Evolutionary conservation across 768 basidiomycete species (phyloP), one percentile per base, ranked within the genome.

Genomic region (Amanita inopinata): DNA sequence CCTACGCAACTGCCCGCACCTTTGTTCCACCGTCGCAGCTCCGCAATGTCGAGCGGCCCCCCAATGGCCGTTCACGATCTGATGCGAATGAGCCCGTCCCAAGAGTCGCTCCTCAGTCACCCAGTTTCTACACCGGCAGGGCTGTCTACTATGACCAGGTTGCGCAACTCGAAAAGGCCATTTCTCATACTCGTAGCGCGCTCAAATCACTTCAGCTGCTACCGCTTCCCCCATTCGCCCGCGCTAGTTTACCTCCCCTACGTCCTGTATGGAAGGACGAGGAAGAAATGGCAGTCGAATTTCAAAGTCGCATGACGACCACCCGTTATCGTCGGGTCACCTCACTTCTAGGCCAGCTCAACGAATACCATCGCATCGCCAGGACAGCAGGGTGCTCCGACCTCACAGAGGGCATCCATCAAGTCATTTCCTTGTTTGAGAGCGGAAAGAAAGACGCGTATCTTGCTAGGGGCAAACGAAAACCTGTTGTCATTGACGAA

Each of bases 61-160:
- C 28, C 35, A 11, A 27, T 5, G 17, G 3, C 14, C 17, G 31
- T 18, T 35, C 31, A 3, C 15, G 14, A 8, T 40, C 23, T n/a
- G 15, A 18, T 31, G 17, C 27, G 8, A 10, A 9, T 18, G 22
- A 38, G 4, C 17, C 24, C 12, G 15, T 41, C 5, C 32, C 38
- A 7, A 59, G 58, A 46, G 50, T 55, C 9, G 49, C 58, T 43
- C 88, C 88, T 0, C 61, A 69, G 14, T 83, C 87, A 5, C 76
- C 88, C 15, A 77, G 75, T 36, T 93, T 91, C 64, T 96, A 87
- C 66, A 89, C 91, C 12, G 82, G 80, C 11, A 78, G 82, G 24
- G 66, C 84, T 1, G 64, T 66, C 17, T 92, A 80, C 65, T 80
- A 80, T 58, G 85, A 92, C 60, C 74, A 78, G 43, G 61, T 92